A percentile compares a stretch with the other conserved stretches of the same genome.
Conservation (phyloP, 768 basidiomycete species). For the Baorangia bicolor region DNA sequence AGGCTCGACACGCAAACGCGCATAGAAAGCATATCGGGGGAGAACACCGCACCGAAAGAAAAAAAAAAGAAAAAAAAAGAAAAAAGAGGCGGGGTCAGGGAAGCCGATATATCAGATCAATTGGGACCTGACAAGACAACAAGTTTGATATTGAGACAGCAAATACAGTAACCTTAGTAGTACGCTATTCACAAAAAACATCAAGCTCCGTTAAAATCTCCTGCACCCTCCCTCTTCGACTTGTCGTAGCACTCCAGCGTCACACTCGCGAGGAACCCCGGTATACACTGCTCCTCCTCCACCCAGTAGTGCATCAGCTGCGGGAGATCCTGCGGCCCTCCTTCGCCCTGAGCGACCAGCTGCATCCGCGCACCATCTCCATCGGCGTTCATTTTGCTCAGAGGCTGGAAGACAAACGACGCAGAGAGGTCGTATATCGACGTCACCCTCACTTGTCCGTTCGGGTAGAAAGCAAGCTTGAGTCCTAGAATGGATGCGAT, state of each 20-base stretch:
- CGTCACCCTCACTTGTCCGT: constrained; percentile 86
- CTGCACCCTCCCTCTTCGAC: constrained; percentile 43
- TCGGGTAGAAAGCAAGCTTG: constrained; percentile 88
- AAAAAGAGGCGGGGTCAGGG: neutral
- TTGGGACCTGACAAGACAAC: too few species aligned
- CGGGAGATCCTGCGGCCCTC: constrained; percentile 70
- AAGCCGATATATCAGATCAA: neutral
- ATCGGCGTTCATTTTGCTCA: constrained; percentile 36
- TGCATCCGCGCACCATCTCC: constrained; percentile 59
- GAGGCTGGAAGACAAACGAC: constrained; percentile 83
- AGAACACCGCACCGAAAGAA: too few species aligned
- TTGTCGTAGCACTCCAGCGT: constrained; percentile 87
- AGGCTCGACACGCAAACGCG: neutral
- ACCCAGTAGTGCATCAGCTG: constrained; percentile 86
- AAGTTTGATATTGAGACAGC: neutral
- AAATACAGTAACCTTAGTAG: neutral
- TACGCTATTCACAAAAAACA: neutral
- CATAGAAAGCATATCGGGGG: neutral
- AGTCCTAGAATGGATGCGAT: constrained; percentile 88
- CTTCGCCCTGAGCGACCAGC: constrained; percentile 70
- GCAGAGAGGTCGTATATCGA: constrained; percentile 87
- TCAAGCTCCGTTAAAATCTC: neutral
- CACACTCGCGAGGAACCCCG: constrained; percentile 85
- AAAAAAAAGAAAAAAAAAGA: neutral
- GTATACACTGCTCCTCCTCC: constrained; percentile 79